Percentiles rank a stretch among this genome's conserved stretches.
Evolutionary conservation across 1,139 yeast species (phyloP).

Genomic region (Neolecta irregularis): DNA sequence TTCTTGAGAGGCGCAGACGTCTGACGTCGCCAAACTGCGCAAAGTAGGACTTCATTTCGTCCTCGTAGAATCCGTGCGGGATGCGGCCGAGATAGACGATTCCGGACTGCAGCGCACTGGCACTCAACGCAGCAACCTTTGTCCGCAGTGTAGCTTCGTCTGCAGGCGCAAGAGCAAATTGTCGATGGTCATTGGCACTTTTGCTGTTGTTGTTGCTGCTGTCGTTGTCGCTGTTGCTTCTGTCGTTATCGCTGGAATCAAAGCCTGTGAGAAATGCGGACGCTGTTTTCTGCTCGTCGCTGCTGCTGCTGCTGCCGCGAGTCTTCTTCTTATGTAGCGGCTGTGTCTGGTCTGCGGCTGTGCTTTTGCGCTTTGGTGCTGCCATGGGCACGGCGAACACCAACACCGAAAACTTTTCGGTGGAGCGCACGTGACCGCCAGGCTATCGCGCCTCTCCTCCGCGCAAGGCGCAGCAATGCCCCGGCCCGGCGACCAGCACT

Average conservation of each 20-base stretch:
- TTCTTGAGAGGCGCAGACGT: slow-evolving; percentile 68
- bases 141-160: no score
- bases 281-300: slow-evolving; percentile 1
- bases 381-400: slow-evolving; percentile 6
- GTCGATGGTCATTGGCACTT: slow-evolving; percentile 8
- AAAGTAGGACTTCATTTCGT: slow-evolving; percentile 65
- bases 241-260: slow-evolving; percentile 5
- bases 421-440: not conserved
- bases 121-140: no score
- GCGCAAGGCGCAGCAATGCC: no score
- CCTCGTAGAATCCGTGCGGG: slow-evolving; percentile 84
- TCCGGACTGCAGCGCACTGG: slow-evolving; percentile 41
- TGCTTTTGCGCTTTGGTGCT: no score
- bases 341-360: no score
- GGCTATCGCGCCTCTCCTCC: not conserved
- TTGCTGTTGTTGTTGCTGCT: slow-evolving; percentile 8
- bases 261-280: slow-evolving; percentile 3
- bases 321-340: no score
- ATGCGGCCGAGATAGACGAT: slow-evolving; percentile 81
- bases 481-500: slow-evolving; percentile 1
- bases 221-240: slow-evolving; percentile 6
- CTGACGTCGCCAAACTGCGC: slow-evolving; percentile 75
- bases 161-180: no score
- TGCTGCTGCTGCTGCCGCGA: no score
- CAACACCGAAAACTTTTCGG: slow-evolving; percentile 5